A percentile compares a stretch with the other conserved stretches of the same genome.
Conservation (phyloP, 768 basidiomycete species). For the Tulasnella sp. region DNA sequence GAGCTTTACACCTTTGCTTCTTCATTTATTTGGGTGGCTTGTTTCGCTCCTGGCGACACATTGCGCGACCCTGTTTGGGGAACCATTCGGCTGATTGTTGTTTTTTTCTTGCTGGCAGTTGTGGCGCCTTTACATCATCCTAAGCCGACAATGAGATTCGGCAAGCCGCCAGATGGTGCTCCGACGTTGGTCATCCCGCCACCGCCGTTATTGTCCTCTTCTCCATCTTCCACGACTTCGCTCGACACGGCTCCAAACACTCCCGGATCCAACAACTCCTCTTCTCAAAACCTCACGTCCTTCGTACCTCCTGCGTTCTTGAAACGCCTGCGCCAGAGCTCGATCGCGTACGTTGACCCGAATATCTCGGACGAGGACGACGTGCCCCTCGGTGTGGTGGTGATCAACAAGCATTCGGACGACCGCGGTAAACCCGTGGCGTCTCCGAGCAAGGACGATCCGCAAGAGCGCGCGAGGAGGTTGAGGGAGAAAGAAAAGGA, state of each 20-base stretch:
- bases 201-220: neutral
- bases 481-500: neutral
- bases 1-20: neutral
- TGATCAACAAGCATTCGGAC: slow-evolving; percentile 20
- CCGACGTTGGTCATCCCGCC: neutral
- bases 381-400: slow-evolving; percentile 55
- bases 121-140: neutral
- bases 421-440: neutral
- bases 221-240: neutral
- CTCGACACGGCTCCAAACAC: neutral
- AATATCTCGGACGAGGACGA: slow-evolving; percentile 51
- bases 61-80: neutral
- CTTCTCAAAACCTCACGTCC: neutral
- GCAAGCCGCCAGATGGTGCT: neutral
- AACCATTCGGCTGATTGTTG: neutral
- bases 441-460: slow-evolving; percentile 48
- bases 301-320: neutral
- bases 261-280: neutral
- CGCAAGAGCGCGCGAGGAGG: slow-evolving; percentile 50
- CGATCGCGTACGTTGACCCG: slow-evolving; percentile 28
- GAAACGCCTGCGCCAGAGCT: slow-evolving; percentile 49
- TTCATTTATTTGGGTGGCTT: neutral
- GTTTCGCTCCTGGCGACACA: neutral
- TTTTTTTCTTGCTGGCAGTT: neutral
- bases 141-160: neutral